These are phyloP conservation scores for Geotrichum histeridarum DNA, from an alignment of 1,139 yeast species.

Conservation along the genomic window DNA sequence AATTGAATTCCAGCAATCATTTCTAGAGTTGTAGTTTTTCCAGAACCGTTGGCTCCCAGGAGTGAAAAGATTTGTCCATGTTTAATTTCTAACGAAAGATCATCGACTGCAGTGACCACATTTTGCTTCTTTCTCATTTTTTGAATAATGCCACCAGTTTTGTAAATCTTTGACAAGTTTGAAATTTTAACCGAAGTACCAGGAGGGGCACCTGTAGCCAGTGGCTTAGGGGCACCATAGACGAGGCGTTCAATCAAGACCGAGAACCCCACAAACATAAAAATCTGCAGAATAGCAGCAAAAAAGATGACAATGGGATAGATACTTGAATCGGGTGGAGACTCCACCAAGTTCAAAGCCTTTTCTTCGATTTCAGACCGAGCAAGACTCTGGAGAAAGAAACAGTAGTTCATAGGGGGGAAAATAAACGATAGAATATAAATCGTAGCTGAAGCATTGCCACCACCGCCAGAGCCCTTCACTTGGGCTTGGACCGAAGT, in stretches of 20 bases:
- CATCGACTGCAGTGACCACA: constrained; percentile 34
- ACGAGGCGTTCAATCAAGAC: constrained; percentile 27
- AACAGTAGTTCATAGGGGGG: constrained; percentile 38
- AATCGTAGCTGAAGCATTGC: constrained; percentile 28
- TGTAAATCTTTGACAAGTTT: constrained; percentile 29
- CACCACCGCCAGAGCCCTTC: constrained; percentile 27
- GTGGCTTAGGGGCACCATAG: constrained; percentile 26
- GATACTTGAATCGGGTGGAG: constrained; percentile 31
- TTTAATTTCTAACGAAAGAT: constrained; percentile 28
- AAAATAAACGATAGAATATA: constrained; percentile 35
- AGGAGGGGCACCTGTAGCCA: constrained; percentile 20
- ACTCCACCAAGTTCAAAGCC: constrained; percentile 28
- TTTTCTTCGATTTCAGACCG: constrained; percentile 28
- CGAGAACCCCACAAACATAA: constrained; percentile 29
- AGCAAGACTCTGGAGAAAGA: constrained; percentile 32
- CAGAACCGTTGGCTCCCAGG: constrained; percentile 40
- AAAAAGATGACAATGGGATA: constrained; percentile 33
- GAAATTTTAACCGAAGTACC: constrained; percentile 25
- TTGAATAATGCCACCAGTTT: constrained; percentile 17
- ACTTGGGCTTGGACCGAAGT: constrained; percentile 34
- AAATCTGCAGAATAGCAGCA: constrained; percentile 33
- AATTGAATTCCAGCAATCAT: constrained; percentile 38
- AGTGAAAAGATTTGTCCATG: constrained; percentile 36
- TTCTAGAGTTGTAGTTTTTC: constrained; percentile 40
- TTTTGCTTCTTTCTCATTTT: constrained; percentile 16